These are phyloP conservation scores for Alternaria sp. DNA, from an alignment of 2,329 filamentous ascomycete genomes.

Conservation along the genomic window DNA sequence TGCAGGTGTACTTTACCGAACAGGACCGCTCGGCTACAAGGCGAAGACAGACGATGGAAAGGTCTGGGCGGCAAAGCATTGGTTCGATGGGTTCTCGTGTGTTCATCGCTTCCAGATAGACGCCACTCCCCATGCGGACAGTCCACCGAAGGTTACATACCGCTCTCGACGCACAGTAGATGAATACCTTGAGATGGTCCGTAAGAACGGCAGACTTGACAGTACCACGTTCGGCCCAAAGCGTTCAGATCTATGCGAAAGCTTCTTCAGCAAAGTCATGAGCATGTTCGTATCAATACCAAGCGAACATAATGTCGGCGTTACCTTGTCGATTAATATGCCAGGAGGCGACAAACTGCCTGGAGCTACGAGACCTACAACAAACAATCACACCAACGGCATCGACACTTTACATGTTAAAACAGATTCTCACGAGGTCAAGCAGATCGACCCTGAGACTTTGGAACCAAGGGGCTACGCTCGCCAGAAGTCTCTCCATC, in stretches of 20 bases:
- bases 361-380: slow-evolving; percentile 15
- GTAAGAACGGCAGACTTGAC: slow-evolving; percentile 65
- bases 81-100: slow-evolving; percentile 82
- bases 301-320: slow-evolving; percentile 67
- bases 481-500: slow-evolving; percentile 69
- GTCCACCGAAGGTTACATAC: slow-evolving; percentile 66
- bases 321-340: slow-evolving; percentile 72
- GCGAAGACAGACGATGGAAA: slow-evolving; percentile 68
- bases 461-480: slow-evolving; percentile 76
- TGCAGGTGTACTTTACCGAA: slow-evolving; percentile 72
- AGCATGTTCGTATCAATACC: slow-evolving; percentile 60
- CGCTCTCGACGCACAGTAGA: slow-evolving; percentile 76
- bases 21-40: slow-evolving; percentile 73
- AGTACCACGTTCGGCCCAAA: slow-evolving; percentile 74
- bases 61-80: slow-evolving; percentile 72
- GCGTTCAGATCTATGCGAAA: slow-evolving; percentile 74
- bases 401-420: slow-evolving; percentile 66
- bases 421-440: slow-evolving; percentile 65
- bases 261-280: slow-evolving; percentile 76
- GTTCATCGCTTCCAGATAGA: slow-evolving; percentile 76
- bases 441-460: slow-evolving; percentile 73
- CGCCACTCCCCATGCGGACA: slow-evolving; percentile 49
- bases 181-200: slow-evolving; percentile 67
- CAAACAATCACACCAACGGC: slow-evolving; percentile 44
- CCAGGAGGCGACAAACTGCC: slow-evolving; percentile 57